Conservation (phyloP, 139 green algal genomes). For the Picochlorum sp. region DNA sequence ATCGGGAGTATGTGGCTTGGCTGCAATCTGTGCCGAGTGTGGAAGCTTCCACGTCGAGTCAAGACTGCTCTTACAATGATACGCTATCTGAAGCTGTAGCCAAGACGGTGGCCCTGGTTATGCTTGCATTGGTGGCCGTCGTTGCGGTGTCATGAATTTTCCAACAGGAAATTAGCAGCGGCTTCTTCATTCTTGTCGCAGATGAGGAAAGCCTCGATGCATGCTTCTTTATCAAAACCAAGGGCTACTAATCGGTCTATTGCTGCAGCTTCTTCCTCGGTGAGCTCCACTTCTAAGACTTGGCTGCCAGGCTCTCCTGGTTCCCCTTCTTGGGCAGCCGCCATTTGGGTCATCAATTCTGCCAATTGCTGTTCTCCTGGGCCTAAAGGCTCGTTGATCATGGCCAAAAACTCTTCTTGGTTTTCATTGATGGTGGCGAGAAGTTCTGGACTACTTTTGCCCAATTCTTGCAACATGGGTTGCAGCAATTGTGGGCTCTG, state of each 20-base stretch:
- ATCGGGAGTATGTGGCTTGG: background rate
- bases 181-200: slow-evolving; percentile 94
- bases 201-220: slow-evolving; percentile 80
- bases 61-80: background rate
- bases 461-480: slow-evolving; percentile 96
- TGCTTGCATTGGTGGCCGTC: background rate
- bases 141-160: slow-evolving; percentile 32
- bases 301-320: background rate
- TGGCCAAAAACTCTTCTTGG: slow-evolving; percentile 79
- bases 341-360: slow-evolving; percentile 16
- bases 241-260: slow-evolving; percentile 72
- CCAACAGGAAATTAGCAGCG: slow-evolving; percentile 95
- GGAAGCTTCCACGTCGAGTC: background rate
- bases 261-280: slow-evolving; percentile 58
- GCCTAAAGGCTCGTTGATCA: slow-evolving; percentile 72
- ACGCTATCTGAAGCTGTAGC: background rate
- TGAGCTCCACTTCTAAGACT: slow-evolving; percentile 51
- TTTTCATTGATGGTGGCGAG: slow-evolving; percentile 78
- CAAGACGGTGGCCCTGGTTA: background rate
- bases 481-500: slow-evolving; percentile 82
- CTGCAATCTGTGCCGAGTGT: background rate
- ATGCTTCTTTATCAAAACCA: slow-evolving; percentile 70
- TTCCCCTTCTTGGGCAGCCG: background rate
- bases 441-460: slow-evolving; percentile 74
- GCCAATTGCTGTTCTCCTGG: slow-evolving; percentile 20